Conservation (phyloP, 495 filamentous ascomycete genomes). For the Aspergillus homomorphus region DNA sequence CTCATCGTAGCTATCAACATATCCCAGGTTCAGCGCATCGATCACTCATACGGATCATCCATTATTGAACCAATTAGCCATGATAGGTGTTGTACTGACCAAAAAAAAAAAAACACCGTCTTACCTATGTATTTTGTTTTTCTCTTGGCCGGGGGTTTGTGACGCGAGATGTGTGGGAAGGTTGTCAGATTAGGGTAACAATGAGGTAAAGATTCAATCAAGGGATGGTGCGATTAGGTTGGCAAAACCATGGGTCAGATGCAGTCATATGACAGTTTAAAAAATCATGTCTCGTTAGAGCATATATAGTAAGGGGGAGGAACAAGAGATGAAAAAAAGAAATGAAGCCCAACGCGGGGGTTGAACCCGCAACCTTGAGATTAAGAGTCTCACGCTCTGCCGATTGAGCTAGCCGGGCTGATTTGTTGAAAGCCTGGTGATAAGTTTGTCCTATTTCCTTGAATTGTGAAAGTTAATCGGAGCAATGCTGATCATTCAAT, state of each 20-base stretch:
- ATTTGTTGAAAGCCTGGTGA: not conserved
- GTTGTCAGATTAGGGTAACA: no score
- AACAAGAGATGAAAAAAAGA: not conserved
- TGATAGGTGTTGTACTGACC: conserved; percentile 22
- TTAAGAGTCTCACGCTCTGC: not conserved
- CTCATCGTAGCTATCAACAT: conserved; percentile 10
- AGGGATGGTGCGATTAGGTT: no score
- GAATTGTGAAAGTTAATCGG: no score
- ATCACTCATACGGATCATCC: conserved; percentile 7
- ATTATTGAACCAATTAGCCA: conserved; percentile 11
- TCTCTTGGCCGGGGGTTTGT: no score
- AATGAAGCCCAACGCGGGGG: not conserved
- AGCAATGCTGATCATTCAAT: no score
- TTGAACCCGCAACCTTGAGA: not conserved
- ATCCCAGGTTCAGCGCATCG: conserved; percentile 10
- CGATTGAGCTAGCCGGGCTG: not conserved
- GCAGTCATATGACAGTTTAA: no score
- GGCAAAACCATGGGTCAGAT: no score
- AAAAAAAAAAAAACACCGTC: no score
- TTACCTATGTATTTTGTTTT: no score
- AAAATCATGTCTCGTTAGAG: not conserved
- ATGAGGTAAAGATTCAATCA: no score
- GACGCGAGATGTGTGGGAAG: no score
- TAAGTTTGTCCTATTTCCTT: no score
- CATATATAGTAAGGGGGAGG: not conserved